Evolutionary conservation across 495 filamentous ascomycete species (phyloP).

Genomic region (Penicillium antarcticum): DNA sequence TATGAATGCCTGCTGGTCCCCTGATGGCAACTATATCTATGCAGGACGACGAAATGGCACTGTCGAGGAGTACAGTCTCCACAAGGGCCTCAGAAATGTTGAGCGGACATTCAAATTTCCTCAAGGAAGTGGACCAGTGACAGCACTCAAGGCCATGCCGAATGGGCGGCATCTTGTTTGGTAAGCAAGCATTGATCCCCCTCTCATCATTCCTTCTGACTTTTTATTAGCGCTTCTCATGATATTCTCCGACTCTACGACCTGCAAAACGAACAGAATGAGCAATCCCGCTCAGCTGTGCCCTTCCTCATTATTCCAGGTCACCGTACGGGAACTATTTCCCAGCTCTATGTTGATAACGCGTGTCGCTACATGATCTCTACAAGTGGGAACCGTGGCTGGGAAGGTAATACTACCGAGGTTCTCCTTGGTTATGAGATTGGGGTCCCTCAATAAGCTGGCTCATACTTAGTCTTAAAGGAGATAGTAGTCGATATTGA

Average conservation of each 20-base stretch:
- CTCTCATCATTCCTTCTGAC: slow-evolving; percentile 5
- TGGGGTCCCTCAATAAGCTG: slow-evolving; percentile 39
- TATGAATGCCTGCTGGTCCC: slow-evolving; percentile 97
- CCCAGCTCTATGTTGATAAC: slow-evolving; percentile 77
- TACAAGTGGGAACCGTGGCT: slow-evolving; percentile 84
- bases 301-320: slow-evolving; percentile 95
- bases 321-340: slow-evolving; percentile 88
- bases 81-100: slow-evolving; percentile 72
- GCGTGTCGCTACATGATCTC: slow-evolving; percentile 89
- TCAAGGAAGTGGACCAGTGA: slow-evolving; percentile 82
- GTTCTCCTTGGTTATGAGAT: slow-evolving; percentile 95
- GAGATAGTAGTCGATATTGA: background rate
- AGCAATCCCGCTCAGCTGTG: slow-evolving; percentile 68
- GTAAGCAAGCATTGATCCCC: slow-evolving; percentile 38
- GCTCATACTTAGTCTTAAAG: background rate
- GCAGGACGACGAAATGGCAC: slow-evolving; percentile 89
- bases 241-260: slow-evolving; percentile 95
- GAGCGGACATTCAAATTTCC: slow-evolving; percentile 88
- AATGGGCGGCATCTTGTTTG: slow-evolving; percentile 93
- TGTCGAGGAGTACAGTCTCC: slow-evolving; percentile 89
- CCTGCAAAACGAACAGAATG: slow-evolving; percentile 63
- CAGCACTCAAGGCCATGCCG: slow-evolving; percentile 81
- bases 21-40: slow-evolving; percentile 93
- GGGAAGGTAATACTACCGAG: slow-evolving; percentile 92
- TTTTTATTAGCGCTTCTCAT: slow-evolving; percentile 66